Percentiles rank a stretch among this genome's conserved stretches.
These are phyloP conservation scores for Parathielavia appendiculata DNA, from an alignment of 495 filamentous ascomycete species.

Conservation along the genomic window DNA sequence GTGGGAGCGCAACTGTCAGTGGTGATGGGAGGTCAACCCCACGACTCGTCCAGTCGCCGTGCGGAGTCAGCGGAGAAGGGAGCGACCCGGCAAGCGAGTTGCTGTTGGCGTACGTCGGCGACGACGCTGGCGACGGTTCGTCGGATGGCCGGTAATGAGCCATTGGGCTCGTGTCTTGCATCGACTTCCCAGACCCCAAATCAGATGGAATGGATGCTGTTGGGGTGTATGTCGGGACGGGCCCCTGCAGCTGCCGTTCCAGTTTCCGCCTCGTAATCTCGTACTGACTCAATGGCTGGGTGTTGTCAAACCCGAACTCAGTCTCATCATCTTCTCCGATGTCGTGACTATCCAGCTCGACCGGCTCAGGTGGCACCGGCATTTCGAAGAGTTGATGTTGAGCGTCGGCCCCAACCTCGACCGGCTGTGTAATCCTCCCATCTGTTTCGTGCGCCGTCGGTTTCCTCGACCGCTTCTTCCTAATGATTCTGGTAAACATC, in stretches of 20 bases:
- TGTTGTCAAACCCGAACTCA: slow-evolving; percentile 31
- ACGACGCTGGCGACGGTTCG: slow-evolving; percentile 39
- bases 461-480: slow-evolving; percentile 29
- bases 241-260: slow-evolving; percentile 40
- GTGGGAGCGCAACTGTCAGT: slow-evolving; percentile 31
- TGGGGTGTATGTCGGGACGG: slow-evolving; percentile 35
- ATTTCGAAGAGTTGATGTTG: slow-evolving; percentile 48
- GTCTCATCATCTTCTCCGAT: slow-evolving; percentile 35
- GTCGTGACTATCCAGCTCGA: slow-evolving; percentile 45
- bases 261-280: slow-evolving; percentile 42
- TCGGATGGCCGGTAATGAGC: slow-evolving; percentile 39
- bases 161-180: slow-evolving; percentile 33
- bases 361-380: slow-evolving; percentile 42
- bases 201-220: slow-evolving; percentile 2
- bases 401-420: slow-evolving; percentile 44
- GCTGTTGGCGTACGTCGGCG: slow-evolving; percentile 39
- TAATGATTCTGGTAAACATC: slow-evolving; percentile 32
- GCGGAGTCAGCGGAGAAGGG: slow-evolving; percentile 44
- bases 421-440: slow-evolving; percentile 25
- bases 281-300: slow-evolving; percentile 36
- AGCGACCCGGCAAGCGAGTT: slow-evolving; percentile 35
- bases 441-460: slow-evolving; percentile 18
- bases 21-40: slow-evolving; percentile 40
- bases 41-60: slow-evolving; percentile 38
- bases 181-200: slow-evolving; percentile 31